These are phyloP conservation scores for Hawksworthiomyces lignivorus DNA, from an alignment of 2,329 filamentous ascomycete species.

Conservation along the genomic window DNA sequence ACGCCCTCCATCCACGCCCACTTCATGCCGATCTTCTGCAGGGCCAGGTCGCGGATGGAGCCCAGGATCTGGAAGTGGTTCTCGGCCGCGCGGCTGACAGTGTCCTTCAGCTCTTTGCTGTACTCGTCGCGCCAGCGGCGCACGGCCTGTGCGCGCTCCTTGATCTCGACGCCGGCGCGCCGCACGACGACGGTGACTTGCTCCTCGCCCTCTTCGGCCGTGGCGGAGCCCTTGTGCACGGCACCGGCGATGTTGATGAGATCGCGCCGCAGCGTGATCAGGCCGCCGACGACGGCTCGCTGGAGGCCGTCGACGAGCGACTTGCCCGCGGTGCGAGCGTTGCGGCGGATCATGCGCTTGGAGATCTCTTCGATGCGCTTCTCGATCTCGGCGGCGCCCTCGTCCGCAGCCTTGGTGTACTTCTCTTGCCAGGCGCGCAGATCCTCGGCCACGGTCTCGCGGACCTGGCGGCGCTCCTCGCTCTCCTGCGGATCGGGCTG, in stretches of 20 bases:
- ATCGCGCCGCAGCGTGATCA: slow-evolving; percentile 41
- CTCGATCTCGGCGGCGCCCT: slow-evolving; percentile 68
- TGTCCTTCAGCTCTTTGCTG: slow-evolving; percentile 58
- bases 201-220: slow-evolving; percentile 30
- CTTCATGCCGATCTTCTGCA: slow-evolving; percentile 86
- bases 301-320: slow-evolving; percentile 62
- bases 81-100: slow-evolving; percentile 66
- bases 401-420: slow-evolving; percentile 76
- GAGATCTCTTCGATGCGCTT: slow-evolving; percentile 54
- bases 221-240: slow-evolving; percentile 36
- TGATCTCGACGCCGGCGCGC: slow-evolving; percentile 62
- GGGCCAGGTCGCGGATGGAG: slow-evolving; percentile 70
- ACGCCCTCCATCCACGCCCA: slow-evolving; percentile 96
- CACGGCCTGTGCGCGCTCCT: slow-evolving; percentile 67
- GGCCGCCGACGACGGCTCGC: slow-evolving; percentile 54
- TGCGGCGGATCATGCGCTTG: slow-evolving; percentile 49
- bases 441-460: slow-evolving; percentile 67
- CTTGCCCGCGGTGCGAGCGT: slow-evolving; percentile 58
- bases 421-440: slow-evolving; percentile 81
- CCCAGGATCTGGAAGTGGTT: slow-evolving; percentile 78
- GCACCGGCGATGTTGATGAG: slow-evolving; percentile 56
- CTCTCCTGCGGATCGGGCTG: slow-evolving; percentile 42
- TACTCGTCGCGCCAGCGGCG: slow-evolving; percentile 69
- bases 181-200: slow-evolving; percentile 47
- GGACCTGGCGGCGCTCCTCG: slow-evolving; percentile 49